phyloP scores from a whole-genome alignment of 306 rosid species.

The Ziziphus jujuba region DNA sequence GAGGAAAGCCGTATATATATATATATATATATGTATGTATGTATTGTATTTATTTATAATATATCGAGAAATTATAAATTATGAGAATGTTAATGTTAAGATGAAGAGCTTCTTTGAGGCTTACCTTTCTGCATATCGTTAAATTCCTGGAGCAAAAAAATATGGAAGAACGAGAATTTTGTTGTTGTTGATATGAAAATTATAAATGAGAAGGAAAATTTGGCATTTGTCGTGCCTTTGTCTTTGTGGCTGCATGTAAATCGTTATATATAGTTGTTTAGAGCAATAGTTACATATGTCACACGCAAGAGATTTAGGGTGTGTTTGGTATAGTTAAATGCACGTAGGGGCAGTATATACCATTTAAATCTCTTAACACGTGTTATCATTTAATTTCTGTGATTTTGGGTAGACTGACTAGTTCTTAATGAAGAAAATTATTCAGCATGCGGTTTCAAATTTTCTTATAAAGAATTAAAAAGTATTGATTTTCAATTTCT shows the following conservation, averaged over 20 bases:
- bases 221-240: conserved; percentile 16
- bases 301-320: conserved; percentile 4
- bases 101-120: conserved; percentile 4
- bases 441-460: too few relatives aligned
- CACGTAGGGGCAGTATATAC: too few relatives aligned
- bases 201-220: conserved; percentile 7
- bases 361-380: too few relatives aligned
- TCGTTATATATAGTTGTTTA: conserved; percentile 16
- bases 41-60: not conserved
- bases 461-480: too few relatives aligned
- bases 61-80: not conserved
- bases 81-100: not conserved
- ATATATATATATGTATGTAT: too few relatives aligned
- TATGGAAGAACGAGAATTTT: conserved; percentile 18
- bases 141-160: conserved; percentile 24
- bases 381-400: conserved; percentile 1
- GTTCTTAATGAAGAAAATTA: not conserved
- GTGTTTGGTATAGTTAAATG: too few relatives aligned
- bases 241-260: conserved; percentile 21
- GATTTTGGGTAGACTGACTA: not conserved
- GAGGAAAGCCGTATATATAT: not conserved
- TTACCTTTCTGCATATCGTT: conserved; percentile 63
- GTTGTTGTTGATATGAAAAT: not conserved
- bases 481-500: too few relatives aligned
- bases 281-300: too few relatives aligned